phyloP scores from a whole-genome alignment of 257 asterid species.

The Capsicum baccatum region DNA sequence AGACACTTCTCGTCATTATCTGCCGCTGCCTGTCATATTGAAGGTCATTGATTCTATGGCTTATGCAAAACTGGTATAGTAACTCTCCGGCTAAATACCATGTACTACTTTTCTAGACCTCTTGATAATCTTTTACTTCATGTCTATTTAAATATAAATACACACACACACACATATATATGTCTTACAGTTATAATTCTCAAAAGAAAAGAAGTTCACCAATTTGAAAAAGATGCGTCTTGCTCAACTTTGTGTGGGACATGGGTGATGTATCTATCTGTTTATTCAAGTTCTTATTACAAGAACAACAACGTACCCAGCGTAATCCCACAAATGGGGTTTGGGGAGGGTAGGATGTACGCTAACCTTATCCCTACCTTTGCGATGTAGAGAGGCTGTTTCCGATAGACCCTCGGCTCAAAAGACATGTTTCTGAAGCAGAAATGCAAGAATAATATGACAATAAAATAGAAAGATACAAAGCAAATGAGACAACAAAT shows the following conservation, averaged over 20 bases:
- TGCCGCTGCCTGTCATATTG: conserved; percentile 71
- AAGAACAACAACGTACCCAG: too few relatives aligned
- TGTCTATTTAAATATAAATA: too few relatives aligned
- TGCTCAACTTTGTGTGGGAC: neutral
- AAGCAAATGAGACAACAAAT: neutral
- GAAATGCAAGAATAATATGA: neutral
- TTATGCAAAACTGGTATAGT: conserved; percentile 83
- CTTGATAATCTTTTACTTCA: too few relatives aligned
- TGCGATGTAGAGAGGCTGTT: neutral
- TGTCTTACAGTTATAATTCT: too few relatives aligned
- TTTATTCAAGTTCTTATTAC: neutral
- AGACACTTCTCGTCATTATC: conserved; percentile 94
- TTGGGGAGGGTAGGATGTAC: too few relatives aligned
- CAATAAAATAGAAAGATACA: neutral
- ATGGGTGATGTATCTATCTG: neutral
- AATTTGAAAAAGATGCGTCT: neutral
- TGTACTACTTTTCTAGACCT: too few relatives aligned
- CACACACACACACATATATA: too few relatives aligned
- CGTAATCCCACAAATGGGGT: too few relatives aligned
- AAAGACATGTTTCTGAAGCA: neutral
- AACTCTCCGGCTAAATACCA: neutral
- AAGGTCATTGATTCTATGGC: conserved; percentile 95
- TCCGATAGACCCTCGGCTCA: neutral
- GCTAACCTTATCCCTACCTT: too few relatives aligned
- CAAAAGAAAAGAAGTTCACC: too few relatives aligned